Base-by-base conservation (phyloP, 2,329 filamentous ascomycete genomes). In the Ophiostoma australiae region DNA sequence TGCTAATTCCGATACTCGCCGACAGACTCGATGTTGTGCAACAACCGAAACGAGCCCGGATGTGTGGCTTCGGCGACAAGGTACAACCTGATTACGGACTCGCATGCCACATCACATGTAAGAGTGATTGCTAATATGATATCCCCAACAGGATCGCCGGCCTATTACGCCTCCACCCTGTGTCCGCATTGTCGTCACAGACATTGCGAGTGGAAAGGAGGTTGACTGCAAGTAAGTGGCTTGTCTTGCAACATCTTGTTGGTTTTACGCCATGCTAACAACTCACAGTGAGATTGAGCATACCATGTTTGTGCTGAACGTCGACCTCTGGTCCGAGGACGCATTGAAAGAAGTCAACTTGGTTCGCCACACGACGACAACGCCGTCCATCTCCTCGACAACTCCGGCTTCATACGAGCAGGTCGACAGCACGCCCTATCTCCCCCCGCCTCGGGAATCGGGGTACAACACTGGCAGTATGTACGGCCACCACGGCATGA, bases 11-110 rank as follows among this genome's bases (percentile, higher is more conserved):
- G 55, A 65, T 67, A 61, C n/a, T 17, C 31, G 3, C 70, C 70
- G 68, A 73, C 74, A 91, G 89, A 73, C 85, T 97, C 69, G 84
- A 90, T 75, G 92, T 97, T 72, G 89, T 92, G 75, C 95, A 99
- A 82, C 93, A 98, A 80, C 95, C 95, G 69, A 86, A 92, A 76
- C 89, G 95, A 76, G 95, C 95, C 75, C 91, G 95, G 73, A 98
- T 98, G 95, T 99, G 95, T 82, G 95, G 95, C 8, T 99, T 98
- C 82, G 95, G 95, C 73, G 95, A 99, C 83, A 99, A 98, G 86
- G 92, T 95, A 81, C 37, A 71, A 82, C 76, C 65, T 39, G 3
- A 23, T 23, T 41, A 13, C 27, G 27, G 27, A 31, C 27, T 5
- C 33, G 11, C 27, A 7, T 31, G 6, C 6, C 20, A 39, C 13